Base-by-base conservation (phyloP, 495 filamentous ascomycete species). In the Oleoguttula mirabilis region DNA sequence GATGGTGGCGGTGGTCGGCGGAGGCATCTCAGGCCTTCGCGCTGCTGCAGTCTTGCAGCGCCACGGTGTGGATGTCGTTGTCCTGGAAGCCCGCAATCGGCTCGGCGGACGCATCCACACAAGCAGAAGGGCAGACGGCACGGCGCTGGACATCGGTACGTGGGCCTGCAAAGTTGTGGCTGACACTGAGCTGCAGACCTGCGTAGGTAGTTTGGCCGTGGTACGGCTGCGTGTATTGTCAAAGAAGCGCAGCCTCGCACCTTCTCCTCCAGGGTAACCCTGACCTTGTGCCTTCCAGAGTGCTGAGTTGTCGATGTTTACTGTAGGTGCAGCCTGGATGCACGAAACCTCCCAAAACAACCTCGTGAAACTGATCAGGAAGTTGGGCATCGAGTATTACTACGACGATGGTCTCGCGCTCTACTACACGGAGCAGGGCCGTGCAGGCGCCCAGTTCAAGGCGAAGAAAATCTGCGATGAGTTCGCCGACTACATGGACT, bases 1-100 rank as follows among this genome's bases (percentile, higher is more conserved):
- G 17, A 12, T 10, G 10, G 37, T 40, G 10, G 37, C 21, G 21
- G 46, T 55, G 8, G 45, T 55, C 16, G 52, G 52, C 23, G 52
- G 45, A 10, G 52, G 52, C 37, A 53, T 55, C 10, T 49, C 52
- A 32, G 51, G 52, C 19, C 37, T 55, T 3, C 52, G 52, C 28
- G 36, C 52, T 32, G 51, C 45, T n/a, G 24, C 41, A n/a, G 21
- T 44, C 20, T 33, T 55, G 27, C 52, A 45, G 28, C 36, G 35
- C 16, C 19, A 55, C 20, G 43, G 43, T 3, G 30, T 41, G 21
- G 28, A 48, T 23, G 51, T 55, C 10, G 34, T 39, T 15, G 30
- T 55, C 14, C 42, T 54, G 31, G 52, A 55, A 27, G 34, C 39
- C 8, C 16, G 28, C 17, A 51, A 51, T 36, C 23, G 45, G 14